Percentiles rank a stretch among this genome's conserved stretches.
These are phyloP conservation scores for Phyllachora maydis DNA, from an alignment of 2,329 filamentous ascomycete species.

Conservation along the genomic window DNA sequence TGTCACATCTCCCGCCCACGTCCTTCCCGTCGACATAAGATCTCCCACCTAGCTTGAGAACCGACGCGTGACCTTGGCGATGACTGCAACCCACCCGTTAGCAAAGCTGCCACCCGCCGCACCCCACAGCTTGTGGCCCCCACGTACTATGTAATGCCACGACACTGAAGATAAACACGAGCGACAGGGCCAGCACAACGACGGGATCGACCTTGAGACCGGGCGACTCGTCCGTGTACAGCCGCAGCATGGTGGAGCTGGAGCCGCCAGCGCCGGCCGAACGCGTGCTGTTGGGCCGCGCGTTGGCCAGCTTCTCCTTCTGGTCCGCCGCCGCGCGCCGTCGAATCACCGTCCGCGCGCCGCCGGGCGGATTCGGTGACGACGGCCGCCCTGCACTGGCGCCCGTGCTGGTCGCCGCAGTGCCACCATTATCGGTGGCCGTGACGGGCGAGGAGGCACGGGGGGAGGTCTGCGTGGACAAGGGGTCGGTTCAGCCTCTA, in stretches of 20 bases:
- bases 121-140: conserved; percentile 6
- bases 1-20: too few relatives aligned
- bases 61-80: conserved; percentile 83
- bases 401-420: conserved; percentile 43
- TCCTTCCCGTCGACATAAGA: too few relatives aligned
- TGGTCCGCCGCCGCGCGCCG: conserved; percentile 90
- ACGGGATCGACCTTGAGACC: conserved; percentile 96
- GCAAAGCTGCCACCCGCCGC: too few relatives aligned
- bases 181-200: conserved; percentile 83
- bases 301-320: conserved; percentile 94
- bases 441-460: conserved; percentile 37
- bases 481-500: conserved; percentile 3
- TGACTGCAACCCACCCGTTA: conserved; percentile 36
- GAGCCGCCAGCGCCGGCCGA: conserved; percentile 88
- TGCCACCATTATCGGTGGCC: too few relatives aligned
- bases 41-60: conserved; percentile 41
- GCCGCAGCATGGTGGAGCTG: conserved; percentile 92
- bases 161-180: conserved; percentile 98
- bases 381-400: conserved; percentile 56
- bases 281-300: conserved; percentile 75
- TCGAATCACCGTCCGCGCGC: conserved; percentile 86
- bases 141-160: conserved; percentile 91
- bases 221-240: conserved; percentile 97
- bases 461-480: conserved; percentile 29
- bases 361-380: conserved; percentile 77